Evolutionary conservation across 345 rosid species (phyloP), one percentile per base, ranked within the genome.

Genomic region (Isatis tinctoria): DNA sequence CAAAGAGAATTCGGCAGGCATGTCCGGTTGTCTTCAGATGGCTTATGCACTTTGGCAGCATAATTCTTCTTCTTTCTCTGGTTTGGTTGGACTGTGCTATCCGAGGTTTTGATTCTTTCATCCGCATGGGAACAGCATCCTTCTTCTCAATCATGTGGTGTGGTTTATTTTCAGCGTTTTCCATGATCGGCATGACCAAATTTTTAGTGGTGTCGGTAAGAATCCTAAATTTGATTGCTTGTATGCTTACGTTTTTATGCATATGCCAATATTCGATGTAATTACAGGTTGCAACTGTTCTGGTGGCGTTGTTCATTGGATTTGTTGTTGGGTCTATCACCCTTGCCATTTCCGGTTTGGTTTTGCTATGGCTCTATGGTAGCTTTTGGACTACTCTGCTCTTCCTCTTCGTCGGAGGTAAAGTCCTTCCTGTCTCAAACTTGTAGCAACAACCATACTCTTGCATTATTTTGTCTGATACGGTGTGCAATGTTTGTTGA

Each of bases 131-230:
- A 68, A 92, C 96, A 13, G 75, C 92, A 32, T 90, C 97, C 4
- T 86, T 91, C 79, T 90, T 90, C 79, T 87, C 92, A 10, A 76
- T 90, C 74, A 72, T 95, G 71, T 95, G 97, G 99, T 92, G 97
- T 80, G 86, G 97, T 81, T 81, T 88, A 67, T 80, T 95, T 75
- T 90, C 99, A 45, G 79, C 80, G 37, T 78, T 90, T 78, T 87
- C 91, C 14, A 87, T 92, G 97, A 84, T 79, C 41, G 99, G 99
- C 73, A 70, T 85, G 67, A 54, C 78, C 79, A 95, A 85, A 78
- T 90, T 92, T 79, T 79, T 90, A 53, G 30, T 90, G 78, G 73
- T 83, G 73, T 72, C 81, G 91, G 99, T 95, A 84, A 85, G 99
- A 65, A 60, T 65, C 72, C 48, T 26, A 54, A 2, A 3, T 41